Evolutionary conservation across 1,139 yeast species (phyloP).

Genomic region (Kodamaea suecica): DNA sequence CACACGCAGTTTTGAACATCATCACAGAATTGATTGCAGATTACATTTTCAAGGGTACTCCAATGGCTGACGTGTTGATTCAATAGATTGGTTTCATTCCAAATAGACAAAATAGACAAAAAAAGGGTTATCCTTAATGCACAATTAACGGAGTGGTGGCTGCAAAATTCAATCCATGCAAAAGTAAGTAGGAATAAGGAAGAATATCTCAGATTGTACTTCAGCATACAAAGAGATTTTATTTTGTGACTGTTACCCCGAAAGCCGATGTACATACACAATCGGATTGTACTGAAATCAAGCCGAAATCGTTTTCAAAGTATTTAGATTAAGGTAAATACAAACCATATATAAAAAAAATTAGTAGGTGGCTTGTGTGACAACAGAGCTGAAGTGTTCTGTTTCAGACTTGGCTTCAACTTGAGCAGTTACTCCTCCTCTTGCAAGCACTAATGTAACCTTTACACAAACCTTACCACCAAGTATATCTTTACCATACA

Average conservation of each 20-base stretch:
- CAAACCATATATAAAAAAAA: not conserved
- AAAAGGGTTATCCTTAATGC: too few relatives aligned
- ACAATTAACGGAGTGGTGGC: conserved; percentile 38
- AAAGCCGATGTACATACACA: too few relatives aligned
- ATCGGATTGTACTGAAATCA: too few relatives aligned
- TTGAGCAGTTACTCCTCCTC: conserved; percentile 74
- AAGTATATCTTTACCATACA: conserved; percentile 77
- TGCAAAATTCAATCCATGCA: conserved; percentile 42
- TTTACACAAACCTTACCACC: conserved; percentile 70
- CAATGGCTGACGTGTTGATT: conserved; percentile 33
- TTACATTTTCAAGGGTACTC: conserved; percentile 31
- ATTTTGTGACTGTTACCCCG: too few relatives aligned
- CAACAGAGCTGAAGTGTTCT: conserved; percentile 22
- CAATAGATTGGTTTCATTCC: conserved; percentile 32
- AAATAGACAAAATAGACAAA: conserved; percentile 13
- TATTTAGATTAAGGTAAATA: too few relatives aligned
- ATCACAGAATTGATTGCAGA: conserved; percentile 35
- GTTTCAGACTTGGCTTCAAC: conserved; percentile 67
- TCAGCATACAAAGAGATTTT: too few relatives aligned
- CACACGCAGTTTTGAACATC: conserved; percentile 37
- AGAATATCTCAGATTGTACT: too few relatives aligned
- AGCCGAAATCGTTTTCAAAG: too few relatives aligned
- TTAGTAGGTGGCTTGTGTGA: conserved; percentile 18
- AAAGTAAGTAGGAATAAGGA: conserved; percentile 35
- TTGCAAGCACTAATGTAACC: conserved; percentile 68